Evolutionary conservation across 2,329 filamentous ascomycete genomes (phyloP), one percentile per base, ranked within the genome.

Genomic region (Pseudogymnoascus sp.): DNA sequence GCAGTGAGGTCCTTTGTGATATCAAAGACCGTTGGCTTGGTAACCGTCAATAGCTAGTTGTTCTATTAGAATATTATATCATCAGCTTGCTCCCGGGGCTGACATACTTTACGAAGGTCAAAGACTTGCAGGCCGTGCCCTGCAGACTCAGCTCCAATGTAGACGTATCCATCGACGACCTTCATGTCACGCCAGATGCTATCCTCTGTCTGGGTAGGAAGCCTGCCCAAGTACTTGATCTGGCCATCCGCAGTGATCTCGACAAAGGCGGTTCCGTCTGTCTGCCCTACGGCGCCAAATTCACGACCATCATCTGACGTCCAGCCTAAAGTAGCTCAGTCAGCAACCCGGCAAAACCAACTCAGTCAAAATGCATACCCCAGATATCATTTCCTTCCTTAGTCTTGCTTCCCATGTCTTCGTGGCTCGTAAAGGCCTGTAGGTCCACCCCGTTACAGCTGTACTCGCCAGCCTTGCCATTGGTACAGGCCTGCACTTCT

Each of bases 361-460:
- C 16, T 21, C 10, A 19, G 29, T 21, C 10, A 21, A 55, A 55
- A 14, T 6, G 21, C 49, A 33, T 55, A 55, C 49, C 49, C 49
- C 49, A 55, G 16, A 55, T 19, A 33, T 55, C 49, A 35, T 55
- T 55, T 10, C 49, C 49, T 21, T 55, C 77, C 76, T 67, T 80
- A 76, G 60, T 63, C 45, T 66, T 65, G 65, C 78, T 81, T 5
- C 82, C 83, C 1, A 85, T 76, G 29, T 78, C 77, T 3, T 77
- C 75, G 67, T 85, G 83, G 39, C 76, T 78, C 49, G 81, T 71
- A 72, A 85, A 85, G 67, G 82, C 79, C 68, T 83, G 80, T 2
- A 83, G 75, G 66, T 85, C 82, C 11, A 83, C 76, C 74, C 49
- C 49, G 16, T 55, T 55, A 55, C 49, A 55, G 29, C 49, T 55